Evolutionary conservation across 2,329 filamentous ascomycete genomes (phyloP).

Genomic region (Clathrospora elynae): DNA sequence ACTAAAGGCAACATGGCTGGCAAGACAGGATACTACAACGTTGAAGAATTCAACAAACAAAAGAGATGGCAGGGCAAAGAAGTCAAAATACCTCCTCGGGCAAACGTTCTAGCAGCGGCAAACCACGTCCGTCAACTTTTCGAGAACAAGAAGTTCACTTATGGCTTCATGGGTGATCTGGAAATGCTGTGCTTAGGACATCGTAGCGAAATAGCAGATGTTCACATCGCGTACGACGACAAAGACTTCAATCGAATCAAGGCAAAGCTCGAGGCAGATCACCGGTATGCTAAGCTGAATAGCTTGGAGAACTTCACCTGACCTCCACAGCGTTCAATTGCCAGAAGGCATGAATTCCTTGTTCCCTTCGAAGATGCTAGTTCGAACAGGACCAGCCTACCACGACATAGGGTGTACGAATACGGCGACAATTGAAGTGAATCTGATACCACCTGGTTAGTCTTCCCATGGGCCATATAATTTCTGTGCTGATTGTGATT

Average conservation of each 20-base stretch:
- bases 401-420: conserved; percentile 36
- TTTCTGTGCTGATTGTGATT: conserved; percentile 10
- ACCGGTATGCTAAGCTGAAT: conserved; percentile 24
- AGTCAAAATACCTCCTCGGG: conserved; percentile 25
- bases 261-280: conserved; percentile 34
- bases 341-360: conserved; percentile 40
- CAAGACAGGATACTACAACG: conserved; percentile 30
- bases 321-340: conserved; percentile 30
- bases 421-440: conserved; percentile 37
- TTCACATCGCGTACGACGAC: conserved; percentile 44
- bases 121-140: conserved; percentile 35
- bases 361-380: conserved; percentile 36
- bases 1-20: conserved; percentile 22
- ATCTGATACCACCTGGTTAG: conserved; percentile 40
- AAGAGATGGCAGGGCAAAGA: conserved; percentile 26
- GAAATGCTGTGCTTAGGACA: conserved; percentile 43
- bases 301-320: conserved; percentile 7
- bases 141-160: conserved; percentile 41
- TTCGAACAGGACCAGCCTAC: conserved; percentile 40
- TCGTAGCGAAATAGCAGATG: conserved; percentile 36
- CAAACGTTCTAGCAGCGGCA: conserved; percentile 39
- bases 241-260: conserved; percentile 37
- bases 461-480: neutral
- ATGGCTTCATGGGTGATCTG: conserved; percentile 39
- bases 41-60: conserved; percentile 30